Evolutionary conservation across 23 red algal genomes (phyloP).

Genomic region (Gracilaria domingensis): DNA sequence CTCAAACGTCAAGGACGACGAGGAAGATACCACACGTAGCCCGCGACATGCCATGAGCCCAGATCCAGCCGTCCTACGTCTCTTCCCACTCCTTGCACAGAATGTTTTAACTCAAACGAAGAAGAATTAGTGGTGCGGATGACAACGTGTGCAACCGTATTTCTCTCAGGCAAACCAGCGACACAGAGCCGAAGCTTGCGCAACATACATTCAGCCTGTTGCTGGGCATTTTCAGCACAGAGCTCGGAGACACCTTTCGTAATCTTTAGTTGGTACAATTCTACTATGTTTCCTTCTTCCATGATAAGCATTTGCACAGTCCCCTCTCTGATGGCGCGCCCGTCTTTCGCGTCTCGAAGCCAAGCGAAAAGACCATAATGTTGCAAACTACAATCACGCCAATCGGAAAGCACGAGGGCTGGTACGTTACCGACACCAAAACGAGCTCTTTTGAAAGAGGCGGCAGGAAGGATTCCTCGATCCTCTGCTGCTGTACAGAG

Average conservation of each 20-base stretch:
- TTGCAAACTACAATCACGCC: constrained; percentile 17
- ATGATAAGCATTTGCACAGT: neutral
- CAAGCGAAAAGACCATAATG: constrained; percentile 30
- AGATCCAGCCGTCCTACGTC: constrained; percentile 5
- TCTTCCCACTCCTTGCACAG: neutral
- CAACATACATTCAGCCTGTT: constrained; percentile 42
- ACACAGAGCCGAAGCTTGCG: constrained; percentile 18
- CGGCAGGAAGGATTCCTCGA: neutral
- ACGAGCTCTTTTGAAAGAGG: neutral
- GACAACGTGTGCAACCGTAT: neutral
- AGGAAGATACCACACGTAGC: constrained; percentile 8
- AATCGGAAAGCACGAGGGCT: constrained; percentile 9
- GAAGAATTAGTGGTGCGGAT: neutral
- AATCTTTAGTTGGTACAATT: constrained; percentile 18
- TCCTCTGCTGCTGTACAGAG: constrained; percentile 18
- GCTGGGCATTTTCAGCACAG: neutral
- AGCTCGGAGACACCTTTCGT: neutral
- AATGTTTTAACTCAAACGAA: neutral
- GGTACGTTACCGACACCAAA: constrained; percentile 24
- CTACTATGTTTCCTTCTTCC: neutral
- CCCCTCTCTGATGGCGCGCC: neutral
- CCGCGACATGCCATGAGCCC: constrained; percentile 2
- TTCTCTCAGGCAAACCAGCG: neutral
- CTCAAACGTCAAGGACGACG: neutral
- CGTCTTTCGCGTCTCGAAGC: neutral